Percentiles rank a stretch among this genome's conserved stretches.
Conservation (phyloP, 495 filamentous ascomycete species). For the Aspergillus avenaceus region DNA sequence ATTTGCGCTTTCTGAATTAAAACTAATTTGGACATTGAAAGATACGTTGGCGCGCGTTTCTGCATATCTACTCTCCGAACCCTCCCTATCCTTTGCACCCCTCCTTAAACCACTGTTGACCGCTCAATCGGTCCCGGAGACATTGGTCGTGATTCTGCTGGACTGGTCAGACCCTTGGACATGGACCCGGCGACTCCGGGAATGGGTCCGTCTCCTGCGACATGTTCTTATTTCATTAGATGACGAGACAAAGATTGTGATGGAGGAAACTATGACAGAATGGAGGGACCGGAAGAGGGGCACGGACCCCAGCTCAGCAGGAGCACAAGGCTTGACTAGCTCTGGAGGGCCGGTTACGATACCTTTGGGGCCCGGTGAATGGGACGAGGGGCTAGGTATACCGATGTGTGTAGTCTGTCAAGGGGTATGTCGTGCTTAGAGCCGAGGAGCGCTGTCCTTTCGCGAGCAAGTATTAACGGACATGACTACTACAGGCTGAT, state of each 20-base stretch:
- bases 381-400: conserved; percentile 85
- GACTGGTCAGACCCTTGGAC: conserved; percentile 93
- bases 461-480: conserved; percentile 20
- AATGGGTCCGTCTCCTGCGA: conserved; percentile 81
- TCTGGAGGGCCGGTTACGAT: conserved; percentile 55
- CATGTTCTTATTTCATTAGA: conserved; percentile 71
- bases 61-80: conserved; percentile 80
- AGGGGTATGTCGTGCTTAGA: conserved; percentile 55
- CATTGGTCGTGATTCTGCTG: conserved; percentile 79
- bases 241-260: conserved; percentile 68
- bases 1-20: not conserved
- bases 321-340: conserved; percentile 47
- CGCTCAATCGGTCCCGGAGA: conserved; percentile 79
- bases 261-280: conserved; percentile 77
- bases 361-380: conserved; percentile 85
- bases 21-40: conserved; percentile 22
- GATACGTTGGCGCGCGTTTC: conserved; percentile 91
- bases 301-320: conserved; percentile 31
- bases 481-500: conserved; percentile 59
- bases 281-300: conserved; percentile 50
- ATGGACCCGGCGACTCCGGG: conserved; percentile 81
- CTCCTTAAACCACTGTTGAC: conserved; percentile 84
- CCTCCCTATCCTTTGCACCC: conserved; percentile 75
- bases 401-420: conserved; percentile 92
- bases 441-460: not conserved